phyloP scores from a whole-genome alignment of 345 rosid species.

The Passiflora organensis region DNA sequence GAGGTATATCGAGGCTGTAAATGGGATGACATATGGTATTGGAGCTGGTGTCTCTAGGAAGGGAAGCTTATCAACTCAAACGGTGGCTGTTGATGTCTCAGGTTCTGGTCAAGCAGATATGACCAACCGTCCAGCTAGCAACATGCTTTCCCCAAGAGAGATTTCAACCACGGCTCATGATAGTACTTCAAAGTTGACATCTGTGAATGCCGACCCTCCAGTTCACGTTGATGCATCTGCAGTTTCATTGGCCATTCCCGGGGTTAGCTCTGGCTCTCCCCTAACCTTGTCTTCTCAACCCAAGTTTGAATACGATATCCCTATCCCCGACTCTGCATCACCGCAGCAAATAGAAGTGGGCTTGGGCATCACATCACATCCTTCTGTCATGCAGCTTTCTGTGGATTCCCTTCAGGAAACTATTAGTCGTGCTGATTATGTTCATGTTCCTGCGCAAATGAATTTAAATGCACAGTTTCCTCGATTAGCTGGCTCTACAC shows the following conservation, averaged over 20 bases:
- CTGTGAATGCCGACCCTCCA: constrained; percentile 29
- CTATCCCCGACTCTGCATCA: constrained; percentile 20
- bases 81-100: constrained; percentile 39
- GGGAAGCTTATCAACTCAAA: constrained; percentile 67
- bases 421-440: constrained; percentile 27
- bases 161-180: constrained; percentile 29
- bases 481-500: constrained; percentile 28
- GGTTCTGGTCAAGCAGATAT: constrained; percentile 36
- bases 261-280: constrained; percentile 28
- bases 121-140: constrained; percentile 26
- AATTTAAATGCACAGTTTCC: constrained; percentile 37
- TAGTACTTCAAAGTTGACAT: constrained; percentile 21
- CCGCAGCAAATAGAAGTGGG: constrained; percentile 40
- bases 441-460: constrained; percentile 36
- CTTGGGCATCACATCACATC: constrained; percentile 21
- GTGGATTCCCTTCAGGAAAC: constrained; percentile 41
- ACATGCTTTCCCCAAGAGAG: constrained; percentile 32
- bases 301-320: constrained; percentile 41
- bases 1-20: constrained; percentile 66
- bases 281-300: constrained; percentile 32
- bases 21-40: constrained; percentile 40
- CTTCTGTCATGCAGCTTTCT: constrained; percentile 30
- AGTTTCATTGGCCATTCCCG: constrained; percentile 33
- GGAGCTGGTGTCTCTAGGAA: constrained; percentile 36
- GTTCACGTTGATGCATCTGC: constrained; percentile 34